Evolutionary conservation across 306 rosid genomes (phyloP).

Genomic region (Vigna reflexopilosa): DNA sequence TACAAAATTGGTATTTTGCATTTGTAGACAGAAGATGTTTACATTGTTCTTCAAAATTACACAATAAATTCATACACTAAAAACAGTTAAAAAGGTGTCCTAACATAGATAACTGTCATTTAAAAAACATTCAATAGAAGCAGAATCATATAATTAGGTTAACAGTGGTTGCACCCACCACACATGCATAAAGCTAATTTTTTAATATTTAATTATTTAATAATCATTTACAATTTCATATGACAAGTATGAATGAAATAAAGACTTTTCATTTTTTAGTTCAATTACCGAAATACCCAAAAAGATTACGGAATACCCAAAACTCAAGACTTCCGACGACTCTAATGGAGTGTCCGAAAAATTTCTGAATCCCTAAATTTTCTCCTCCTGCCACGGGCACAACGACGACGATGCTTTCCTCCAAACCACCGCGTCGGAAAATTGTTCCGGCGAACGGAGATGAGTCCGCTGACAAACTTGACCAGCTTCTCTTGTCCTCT

Average conservation of each 20-base stretch:
- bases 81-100: too few species aligned
- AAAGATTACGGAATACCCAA: neutral
- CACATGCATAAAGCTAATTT: neutral
- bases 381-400: constrained; percentile 50
- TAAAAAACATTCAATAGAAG: neutral
- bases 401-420: constrained; percentile 63
- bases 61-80: too few species aligned
- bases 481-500: constrained; percentile 84
- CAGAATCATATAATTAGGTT: constrained; percentile 1
- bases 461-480: constrained; percentile 82
- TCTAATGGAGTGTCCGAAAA: constrained; percentile 45
- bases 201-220: neutral
- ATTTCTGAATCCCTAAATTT: constrained; percentile 55
- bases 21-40: too few species aligned
- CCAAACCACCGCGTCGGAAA: constrained; percentile 80
- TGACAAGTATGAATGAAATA: neutral
- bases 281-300: constrained; percentile 35
- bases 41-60: too few species aligned
- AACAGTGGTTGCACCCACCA: constrained; percentile 37
- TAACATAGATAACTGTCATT: too few species aligned
- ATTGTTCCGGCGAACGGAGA: constrained; percentile 69
- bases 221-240: neutral
- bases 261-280: neutral
- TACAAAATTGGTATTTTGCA: too few species aligned
- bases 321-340: constrained; percentile 36